A percentile compares a stretch with the other conserved stretches of the same genome.
phyloP scores from a whole-genome alignment of 257 asterid species.

The Plantago elongata region DNA sequence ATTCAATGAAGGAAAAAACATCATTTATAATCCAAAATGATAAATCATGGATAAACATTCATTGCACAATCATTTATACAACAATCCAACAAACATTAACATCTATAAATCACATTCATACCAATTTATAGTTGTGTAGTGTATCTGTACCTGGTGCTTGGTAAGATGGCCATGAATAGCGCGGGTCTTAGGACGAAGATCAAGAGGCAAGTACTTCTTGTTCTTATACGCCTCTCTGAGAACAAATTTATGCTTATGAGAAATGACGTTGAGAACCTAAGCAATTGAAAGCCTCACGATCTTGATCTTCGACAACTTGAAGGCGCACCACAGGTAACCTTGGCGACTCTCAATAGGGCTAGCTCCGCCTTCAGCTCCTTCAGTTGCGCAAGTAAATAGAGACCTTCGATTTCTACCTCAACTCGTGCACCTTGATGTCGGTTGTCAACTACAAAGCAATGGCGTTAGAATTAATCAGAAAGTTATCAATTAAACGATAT shows the following conservation, averaged over 20 bases:
- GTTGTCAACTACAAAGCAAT: slow-evolving; percentile 24
- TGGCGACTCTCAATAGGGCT: slow-evolving; percentile 65
- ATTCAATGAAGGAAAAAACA: too few species aligned
- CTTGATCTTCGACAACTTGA: slow-evolving; percentile 53
- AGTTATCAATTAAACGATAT: neutral
- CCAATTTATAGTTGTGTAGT: too few species aligned
- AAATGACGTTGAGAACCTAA: slow-evolving; percentile 68
- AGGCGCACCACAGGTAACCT: slow-evolving; percentile 52
- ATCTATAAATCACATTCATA: neutral
- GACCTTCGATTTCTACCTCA: slow-evolving; percentile 50
- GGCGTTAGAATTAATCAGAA: neutral
- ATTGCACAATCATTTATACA: too few species aligned
- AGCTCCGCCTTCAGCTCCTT: slow-evolving; percentile 76
- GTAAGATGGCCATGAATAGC: slow-evolving; percentile 77
- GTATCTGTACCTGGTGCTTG: slow-evolving; percentile 52
- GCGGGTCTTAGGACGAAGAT: slow-evolving; percentile 76
- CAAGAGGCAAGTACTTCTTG: slow-evolving; percentile 68
- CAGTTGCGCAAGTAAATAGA: slow-evolving; percentile 60
- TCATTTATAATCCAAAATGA: too few species aligned
- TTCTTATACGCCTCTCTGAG: slow-evolving; percentile 62
- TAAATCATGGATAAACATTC: too few species aligned
- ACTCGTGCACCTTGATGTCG: slow-evolving; percentile 68
- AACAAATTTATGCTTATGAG: slow-evolving; percentile 68
- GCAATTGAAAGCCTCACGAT: slow-evolving; percentile 66
- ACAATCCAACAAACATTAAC: too few species aligned